A percentile compares a stretch with the other conserved stretches of the same genome.
Conservation (phyloP, 345 rosid genomes). For the Salix purpurea region DNA sequence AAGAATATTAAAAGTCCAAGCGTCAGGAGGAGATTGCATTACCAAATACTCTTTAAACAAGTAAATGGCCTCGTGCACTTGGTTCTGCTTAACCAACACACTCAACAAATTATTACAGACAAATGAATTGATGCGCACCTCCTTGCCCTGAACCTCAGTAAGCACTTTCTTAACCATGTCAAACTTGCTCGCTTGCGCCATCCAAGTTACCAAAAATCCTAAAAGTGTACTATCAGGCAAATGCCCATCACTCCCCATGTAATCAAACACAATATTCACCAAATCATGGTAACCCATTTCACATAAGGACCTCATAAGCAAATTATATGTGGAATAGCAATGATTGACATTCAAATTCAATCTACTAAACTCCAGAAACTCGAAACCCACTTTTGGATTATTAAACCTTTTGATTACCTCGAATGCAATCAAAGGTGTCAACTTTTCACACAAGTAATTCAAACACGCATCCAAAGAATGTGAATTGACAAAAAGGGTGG, state of each 20-base stretch:
- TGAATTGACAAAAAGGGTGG: constrained; percentile 48
- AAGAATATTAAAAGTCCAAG: constrained; percentile 73
- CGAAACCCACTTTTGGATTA: constrained; percentile 50
- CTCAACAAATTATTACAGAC: constrained; percentile 54
- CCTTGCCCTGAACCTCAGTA: constrained; percentile 35
- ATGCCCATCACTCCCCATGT: constrained; percentile 72
- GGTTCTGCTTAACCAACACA: constrained; percentile 46
- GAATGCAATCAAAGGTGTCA: constrained; percentile 53
- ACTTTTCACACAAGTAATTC: constrained; percentile 46
- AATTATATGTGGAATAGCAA: constrained; percentile 52
- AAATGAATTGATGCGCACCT: constrained; percentile 31
- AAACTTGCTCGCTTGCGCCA: constrained; percentile 41
- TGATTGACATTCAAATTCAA: constrained; percentile 46
- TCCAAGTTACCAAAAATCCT: constrained; percentile 49
- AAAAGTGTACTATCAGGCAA: constrained; percentile 38
- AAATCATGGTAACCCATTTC: constrained; percentile 52
- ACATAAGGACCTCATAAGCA: constrained; percentile 58
- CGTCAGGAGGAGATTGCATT: constrained; percentile 42
- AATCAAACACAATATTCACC: constrained; percentile 42
- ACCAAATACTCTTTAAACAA: constrained; percentile 44
- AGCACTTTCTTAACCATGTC: constrained; percentile 47
- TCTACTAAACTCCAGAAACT: constrained; percentile 67
- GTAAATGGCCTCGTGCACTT: constrained; percentile 51
- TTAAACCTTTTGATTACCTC: constrained; percentile 60
- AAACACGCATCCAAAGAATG: constrained; percentile 40